phyloP scores from a whole-genome alignment of 768 basidiomycete genomes.

The Boletus edulis region DNA sequence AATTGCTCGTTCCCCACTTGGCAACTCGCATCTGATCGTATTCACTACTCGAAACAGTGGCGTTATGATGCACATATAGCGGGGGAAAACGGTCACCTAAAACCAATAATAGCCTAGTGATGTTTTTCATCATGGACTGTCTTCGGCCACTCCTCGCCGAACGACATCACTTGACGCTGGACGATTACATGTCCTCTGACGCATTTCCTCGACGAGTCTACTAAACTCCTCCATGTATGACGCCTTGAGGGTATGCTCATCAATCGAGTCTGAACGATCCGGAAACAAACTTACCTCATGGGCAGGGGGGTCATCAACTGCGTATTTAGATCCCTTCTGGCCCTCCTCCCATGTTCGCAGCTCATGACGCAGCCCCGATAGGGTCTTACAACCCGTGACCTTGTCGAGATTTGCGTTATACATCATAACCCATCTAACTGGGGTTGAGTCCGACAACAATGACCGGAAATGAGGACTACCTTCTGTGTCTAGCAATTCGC shows the following conservation, averaged over 20 bases:
- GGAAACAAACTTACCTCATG: constrained; percentile 37
- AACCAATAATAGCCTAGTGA: constrained; percentile 1
- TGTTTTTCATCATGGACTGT: constrained; percentile 33
- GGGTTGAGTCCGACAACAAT: not conserved
- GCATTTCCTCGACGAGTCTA: constrained; percentile 34
- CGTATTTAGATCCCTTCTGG: constrained; percentile 33
- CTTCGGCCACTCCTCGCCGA: constrained; percentile 30
- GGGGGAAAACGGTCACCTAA: not conserved
- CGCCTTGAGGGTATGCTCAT: constrained; percentile 3
- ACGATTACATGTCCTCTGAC: constrained; percentile 32
- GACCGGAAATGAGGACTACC: constrained; percentile 34
- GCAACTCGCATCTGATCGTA: not conserved
- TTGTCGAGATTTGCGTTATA: constrained; percentile 73
- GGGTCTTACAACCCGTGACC: constrained; percentile 44
- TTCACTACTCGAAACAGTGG: not conserved
- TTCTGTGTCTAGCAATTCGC: constrained; percentile 57
- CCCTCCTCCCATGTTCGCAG: constrained; percentile 59
- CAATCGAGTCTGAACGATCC: not conserved
- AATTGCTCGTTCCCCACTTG: not conserved
- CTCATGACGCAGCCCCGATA: constrained; percentile 47
- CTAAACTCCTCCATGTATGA: constrained; percentile 34
- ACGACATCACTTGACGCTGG: not conserved
- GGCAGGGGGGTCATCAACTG: constrained; percentile 37
- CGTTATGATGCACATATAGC: not conserved
- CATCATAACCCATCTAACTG: constrained; percentile 61